Conservation (phyloP, 768 basidiomycete genomes). For the Macrocybe gigantea region DNA sequence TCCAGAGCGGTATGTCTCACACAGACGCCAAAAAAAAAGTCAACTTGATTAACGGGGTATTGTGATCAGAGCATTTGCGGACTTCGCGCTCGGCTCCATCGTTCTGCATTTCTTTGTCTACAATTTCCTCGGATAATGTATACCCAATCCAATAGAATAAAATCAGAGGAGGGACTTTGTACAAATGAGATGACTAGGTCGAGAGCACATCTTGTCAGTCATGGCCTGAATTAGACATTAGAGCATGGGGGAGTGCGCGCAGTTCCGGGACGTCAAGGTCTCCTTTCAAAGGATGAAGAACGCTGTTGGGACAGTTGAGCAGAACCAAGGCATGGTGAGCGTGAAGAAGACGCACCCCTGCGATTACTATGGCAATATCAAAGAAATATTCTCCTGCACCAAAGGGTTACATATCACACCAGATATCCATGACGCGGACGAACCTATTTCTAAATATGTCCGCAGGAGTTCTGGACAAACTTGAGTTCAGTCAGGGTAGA, state of each 20-base stretch:
- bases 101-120: conserved; percentile 97
- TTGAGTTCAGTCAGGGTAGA: conserved; percentile 1
- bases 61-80: conserved; percentile 81
- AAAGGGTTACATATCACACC: conserved; percentile 4
- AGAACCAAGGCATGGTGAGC: background rate
- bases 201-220: background rate
- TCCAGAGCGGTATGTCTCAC: conserved; percentile 72
- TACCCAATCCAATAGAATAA: background rate
- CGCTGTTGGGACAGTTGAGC: conserved; percentile 35
- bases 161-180: background rate
- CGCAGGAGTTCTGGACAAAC: conserved; percentile 53
- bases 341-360: conserved; percentile 53
- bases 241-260: background rate
- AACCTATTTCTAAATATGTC: conserved; percentile 78
- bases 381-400: conserved; percentile 73
- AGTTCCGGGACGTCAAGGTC: conserved; percentile 17
- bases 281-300: conserved; percentile 70
- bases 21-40: background rate
- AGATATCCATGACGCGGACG: conserved; percentile 13
- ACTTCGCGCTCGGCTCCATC: conserved; percentile 92
- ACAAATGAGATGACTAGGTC: background rate
- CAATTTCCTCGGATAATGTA: conserved; percentile 84
- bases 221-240: background rate
- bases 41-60: too few relatives aligned
- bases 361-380: conserved; percentile 80